These are phyloP conservation scores for Lycium barbarum DNA, from an alignment of 257 asterid species.

Conservation along the genomic window DNA sequence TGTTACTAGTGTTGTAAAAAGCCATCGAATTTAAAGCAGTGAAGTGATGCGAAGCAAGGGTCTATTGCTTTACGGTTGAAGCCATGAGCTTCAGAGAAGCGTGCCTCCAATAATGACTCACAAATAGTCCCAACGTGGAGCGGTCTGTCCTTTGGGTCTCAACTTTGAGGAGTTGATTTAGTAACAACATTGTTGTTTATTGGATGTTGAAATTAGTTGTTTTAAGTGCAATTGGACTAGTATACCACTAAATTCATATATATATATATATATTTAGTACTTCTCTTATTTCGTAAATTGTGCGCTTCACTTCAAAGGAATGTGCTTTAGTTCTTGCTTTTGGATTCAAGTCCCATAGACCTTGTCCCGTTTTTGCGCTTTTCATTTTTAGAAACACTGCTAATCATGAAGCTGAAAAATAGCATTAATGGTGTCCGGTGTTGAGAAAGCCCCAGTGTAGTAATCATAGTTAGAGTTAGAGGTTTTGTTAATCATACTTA, in stretches of 20 bases:
- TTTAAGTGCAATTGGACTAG: not conserved
- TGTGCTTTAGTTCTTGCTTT: not conserved
- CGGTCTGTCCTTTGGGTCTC: not conserved
- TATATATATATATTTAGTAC: not conserved
- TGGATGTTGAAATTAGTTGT: not conserved
- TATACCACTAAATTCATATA: not conserved
- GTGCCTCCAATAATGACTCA: not conserved
- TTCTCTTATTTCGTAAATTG: not conserved
- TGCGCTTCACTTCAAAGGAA: not conserved
- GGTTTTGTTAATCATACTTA: not conserved
- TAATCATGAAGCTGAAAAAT: not conserved
- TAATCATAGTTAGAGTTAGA: conserved; percentile 10
- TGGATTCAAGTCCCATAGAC: not conserved
- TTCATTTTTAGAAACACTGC: not conserved
- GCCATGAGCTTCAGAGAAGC: not conserved
- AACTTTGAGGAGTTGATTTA: conserved; percentile 5
- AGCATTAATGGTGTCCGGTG: not conserved
- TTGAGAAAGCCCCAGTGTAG: not conserved
- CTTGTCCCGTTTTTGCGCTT: not conserved
- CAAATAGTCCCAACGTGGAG: conserved; percentile 4
- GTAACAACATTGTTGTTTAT: not conserved
- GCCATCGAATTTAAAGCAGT: not conserved
- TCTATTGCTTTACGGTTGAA: not conserved
- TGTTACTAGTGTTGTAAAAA: not conserved
- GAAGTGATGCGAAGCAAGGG: not conserved